Evolutionary conservation across 768 basidiomycete genomes (phyloP).

Genomic region (Sporobolomyces phaffii): DNA sequence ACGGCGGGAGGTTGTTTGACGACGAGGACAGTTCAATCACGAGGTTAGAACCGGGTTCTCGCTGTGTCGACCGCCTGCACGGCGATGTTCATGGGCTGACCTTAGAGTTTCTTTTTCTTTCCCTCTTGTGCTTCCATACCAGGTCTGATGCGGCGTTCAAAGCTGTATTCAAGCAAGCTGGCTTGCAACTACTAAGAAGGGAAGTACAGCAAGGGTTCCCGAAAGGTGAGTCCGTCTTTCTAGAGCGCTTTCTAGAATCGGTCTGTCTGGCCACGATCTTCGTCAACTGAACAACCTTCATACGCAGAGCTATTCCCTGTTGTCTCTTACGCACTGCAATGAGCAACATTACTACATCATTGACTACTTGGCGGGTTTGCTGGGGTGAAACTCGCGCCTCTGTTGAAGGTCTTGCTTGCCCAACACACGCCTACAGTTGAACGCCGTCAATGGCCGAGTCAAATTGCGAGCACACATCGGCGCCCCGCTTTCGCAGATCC

Average conservation of each 20-base stretch:
- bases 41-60: conserved; percentile 53
- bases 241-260: too few relatives aligned
- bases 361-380: not conserved
- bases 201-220: conserved; percentile 79
- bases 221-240: conserved; percentile 44
- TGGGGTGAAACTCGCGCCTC: not conserved
- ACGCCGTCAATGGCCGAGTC: too few relatives aligned
- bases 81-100: not conserved
- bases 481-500: too few relatives aligned
- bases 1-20: conserved; percentile 63
- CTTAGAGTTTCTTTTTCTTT: too few relatives aligned
- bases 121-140: not conserved
- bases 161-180: conserved; percentile 64
- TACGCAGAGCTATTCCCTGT: conserved; percentile 36
- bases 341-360: not conserved
- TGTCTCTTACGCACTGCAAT: conserved; percentile 27
- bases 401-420: too few relatives aligned
- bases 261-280: not conserved
- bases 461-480: too few relatives aligned
- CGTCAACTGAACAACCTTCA: not conserved
- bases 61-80: not conserved
- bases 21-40: conserved; percentile 84
- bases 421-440: too few relatives aligned
- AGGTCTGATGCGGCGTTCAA: conserved; percentile 81
- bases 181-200: conserved; percentile 64